These are phyloP conservation scores for Paulownia fortunei DNA, from an alignment of 257 asterid species.

Conservation along the genomic window DNA sequence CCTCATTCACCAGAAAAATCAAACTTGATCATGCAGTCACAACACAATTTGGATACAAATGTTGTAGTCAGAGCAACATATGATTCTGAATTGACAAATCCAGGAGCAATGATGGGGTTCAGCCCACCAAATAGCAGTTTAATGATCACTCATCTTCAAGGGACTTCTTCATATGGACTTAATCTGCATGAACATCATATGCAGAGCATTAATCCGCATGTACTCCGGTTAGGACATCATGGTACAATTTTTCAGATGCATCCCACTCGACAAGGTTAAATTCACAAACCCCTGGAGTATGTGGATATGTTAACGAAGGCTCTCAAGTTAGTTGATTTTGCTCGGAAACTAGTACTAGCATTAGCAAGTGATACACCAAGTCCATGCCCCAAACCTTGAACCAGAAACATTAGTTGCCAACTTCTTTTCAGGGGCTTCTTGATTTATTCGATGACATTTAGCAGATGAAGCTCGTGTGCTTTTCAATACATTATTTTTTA, in stretches of 20 bases:
- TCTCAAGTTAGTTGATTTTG: no score
- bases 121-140: slow-evolving; percentile 33
- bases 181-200: slow-evolving; percentile 40
- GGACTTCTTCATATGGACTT: slow-evolving; percentile 34
- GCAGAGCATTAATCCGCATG: slow-evolving; percentile 43
- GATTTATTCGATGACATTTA: background rate
- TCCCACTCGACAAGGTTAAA: slow-evolving; percentile 31
- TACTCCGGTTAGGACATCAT: slow-evolving; percentile 51
- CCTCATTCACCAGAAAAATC: slow-evolving; percentile 44
- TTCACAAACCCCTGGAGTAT: background rate
- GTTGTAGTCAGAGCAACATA: slow-evolving; percentile 37
- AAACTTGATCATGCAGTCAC: slow-evolving; percentile 32
- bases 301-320: background rate
- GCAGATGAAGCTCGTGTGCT: slow-evolving; percentile 7
- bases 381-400: background rate
- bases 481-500: background rate
- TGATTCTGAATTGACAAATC: slow-evolving; percentile 40
- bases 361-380: background rate
- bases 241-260: slow-evolving; percentile 54
- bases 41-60: slow-evolving; percentile 36
- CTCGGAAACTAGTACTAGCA: no score
- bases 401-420: no score
- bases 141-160: slow-evolving; percentile 39
- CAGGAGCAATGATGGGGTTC: slow-evolving; percentile 56
- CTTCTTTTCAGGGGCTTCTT: slow-evolving; percentile 28